Conservation (phyloP, 2,329 filamentous ascomycete species). For the Ceratocystis harringtonii region DNA sequence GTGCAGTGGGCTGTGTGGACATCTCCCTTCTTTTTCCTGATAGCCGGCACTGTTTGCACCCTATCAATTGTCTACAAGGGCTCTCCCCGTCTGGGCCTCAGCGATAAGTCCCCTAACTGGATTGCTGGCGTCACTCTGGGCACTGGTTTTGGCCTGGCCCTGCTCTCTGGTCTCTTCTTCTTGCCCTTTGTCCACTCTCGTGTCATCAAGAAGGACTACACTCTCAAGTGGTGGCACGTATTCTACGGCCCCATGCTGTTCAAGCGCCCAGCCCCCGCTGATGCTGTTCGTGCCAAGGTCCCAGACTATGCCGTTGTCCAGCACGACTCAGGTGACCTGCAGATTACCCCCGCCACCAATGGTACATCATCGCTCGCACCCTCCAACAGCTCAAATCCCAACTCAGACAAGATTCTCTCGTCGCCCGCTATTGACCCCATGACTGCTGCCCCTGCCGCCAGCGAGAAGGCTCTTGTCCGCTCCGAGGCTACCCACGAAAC, state of each 20-base stretch:
- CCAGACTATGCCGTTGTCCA: constrained; percentile 69
- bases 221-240: constrained; percentile 48
- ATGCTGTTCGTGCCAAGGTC: constrained; percentile 41
- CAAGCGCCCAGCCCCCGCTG: constrained; percentile 39
- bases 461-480: constrained; percentile 31
- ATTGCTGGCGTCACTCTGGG: constrained; percentile 53
- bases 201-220: constrained; percentile 53
- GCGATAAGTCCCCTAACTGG: constrained; percentile 52
- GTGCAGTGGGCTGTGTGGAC: constrained; percentile 58
- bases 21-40: constrained; percentile 62
- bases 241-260: constrained; percentile 49
- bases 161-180: constrained; percentile 54
- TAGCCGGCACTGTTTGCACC: constrained; percentile 58
- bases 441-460: constrained; percentile 17
- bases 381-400: constrained; percentile 35
- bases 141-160: constrained; percentile 41
- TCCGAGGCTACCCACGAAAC: constrained; percentile 36
- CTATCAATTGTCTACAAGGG: constrained; percentile 72
- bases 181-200: constrained; percentile 53
- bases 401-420: constrained; percentile 26
- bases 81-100: constrained; percentile 50
- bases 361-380: constrained; percentile 21
- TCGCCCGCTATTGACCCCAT: constrained; percentile 23
- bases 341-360: constrained; percentile 24
- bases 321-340: constrained; percentile 19